Percentiles rank a stretch among this genome's conserved stretches.
phyloP scores from a whole-genome alignment of 2,329 filamentous ascomycete genomes.

The Calonectria hongkongensis region DNA sequence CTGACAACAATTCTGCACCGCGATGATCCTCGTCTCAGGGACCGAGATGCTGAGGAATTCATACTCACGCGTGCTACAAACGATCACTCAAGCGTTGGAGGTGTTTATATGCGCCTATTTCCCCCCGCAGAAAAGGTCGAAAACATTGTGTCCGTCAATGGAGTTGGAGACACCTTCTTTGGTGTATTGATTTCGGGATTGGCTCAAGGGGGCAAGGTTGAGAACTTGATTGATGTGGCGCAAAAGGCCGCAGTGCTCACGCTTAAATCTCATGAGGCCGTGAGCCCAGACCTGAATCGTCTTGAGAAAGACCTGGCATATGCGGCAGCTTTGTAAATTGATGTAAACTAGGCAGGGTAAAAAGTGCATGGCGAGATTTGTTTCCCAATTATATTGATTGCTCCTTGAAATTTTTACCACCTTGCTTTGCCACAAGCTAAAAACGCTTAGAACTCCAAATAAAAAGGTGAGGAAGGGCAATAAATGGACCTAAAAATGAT shows the following conservation, averaged over 20 bases:
- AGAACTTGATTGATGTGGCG: constrained; percentile 83
- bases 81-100: constrained; percentile 75
- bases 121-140: constrained; percentile 79
- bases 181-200: constrained; percentile 89
- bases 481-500: no score
- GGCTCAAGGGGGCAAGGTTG: constrained; percentile 73
- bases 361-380: neutral
- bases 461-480: no score
- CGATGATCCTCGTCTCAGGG: constrained; percentile 80
- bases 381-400: no score
- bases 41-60: constrained; percentile 78
- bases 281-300: constrained; percentile 74
- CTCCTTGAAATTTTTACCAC: no score
- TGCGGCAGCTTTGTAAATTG: constrained; percentile 46
- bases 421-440: no score
- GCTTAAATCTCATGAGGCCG: constrained; percentile 83
- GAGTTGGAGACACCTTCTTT: constrained; percentile 94
- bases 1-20: constrained; percentile 81
- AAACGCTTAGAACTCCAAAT: no score
- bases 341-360: neutral
- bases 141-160: constrained; percentile 92
- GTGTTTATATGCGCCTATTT: constrained; percentile 87
- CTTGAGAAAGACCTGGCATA: constrained; percentile 64
- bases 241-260: constrained; percentile 89
- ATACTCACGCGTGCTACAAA: constrained; percentile 80